Percentiles rank a stretch among this genome's conserved stretches.
Conservation (phyloP, 768 basidiomycete genomes). For the Tulasnella sp. region DNA sequence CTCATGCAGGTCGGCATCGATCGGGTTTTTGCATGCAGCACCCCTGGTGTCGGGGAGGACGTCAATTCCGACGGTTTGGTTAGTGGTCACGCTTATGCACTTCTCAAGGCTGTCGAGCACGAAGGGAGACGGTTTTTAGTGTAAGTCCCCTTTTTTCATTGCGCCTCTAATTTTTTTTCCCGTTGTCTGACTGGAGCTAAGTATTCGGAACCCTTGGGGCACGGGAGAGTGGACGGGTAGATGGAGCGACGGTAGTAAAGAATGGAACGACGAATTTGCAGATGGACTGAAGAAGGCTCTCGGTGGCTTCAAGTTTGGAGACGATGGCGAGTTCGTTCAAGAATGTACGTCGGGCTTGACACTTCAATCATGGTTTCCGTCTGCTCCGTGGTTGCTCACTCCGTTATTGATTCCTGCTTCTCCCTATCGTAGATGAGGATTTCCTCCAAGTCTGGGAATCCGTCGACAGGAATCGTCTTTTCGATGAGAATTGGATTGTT, state of each 20-base stretch:
- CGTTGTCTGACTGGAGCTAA: constrained; percentile 11
- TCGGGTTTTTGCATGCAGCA: constrained; percentile 47
- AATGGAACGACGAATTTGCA: constrained; percentile 50
- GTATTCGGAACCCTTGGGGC: constrained; percentile 48
- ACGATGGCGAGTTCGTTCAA: constrained; percentile 52
- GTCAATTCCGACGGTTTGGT: constrained; percentile 21
- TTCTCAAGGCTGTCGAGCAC: constrained; percentile 39
- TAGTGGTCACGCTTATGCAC: constrained; percentile 41
- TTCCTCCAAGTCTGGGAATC: constrained; percentile 33
- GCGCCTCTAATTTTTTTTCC: background rate
- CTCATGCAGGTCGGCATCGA: constrained; percentile 44
- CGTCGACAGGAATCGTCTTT: constrained; percentile 42
- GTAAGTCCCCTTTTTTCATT: background rate
- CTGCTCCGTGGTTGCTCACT: background rate
- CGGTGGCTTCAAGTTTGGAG: constrained; percentile 40
- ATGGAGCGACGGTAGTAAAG: constrained; percentile 50
- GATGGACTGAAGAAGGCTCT: constrained; percentile 35
- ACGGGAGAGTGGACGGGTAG: constrained; percentile 38
- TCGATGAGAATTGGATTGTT: constrained; percentile 43
- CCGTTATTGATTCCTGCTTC: background rate
- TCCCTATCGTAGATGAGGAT: constrained; percentile 20
- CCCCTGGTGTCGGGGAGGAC: constrained; percentile 23
- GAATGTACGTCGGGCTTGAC: constrained; percentile 28
- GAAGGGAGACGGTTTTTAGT: constrained; percentile 43
- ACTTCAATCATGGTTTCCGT: background rate